phyloP scores from a whole-genome alignment of 1,139 yeast species.

The Sugiyamaella castrensis region DNA sequence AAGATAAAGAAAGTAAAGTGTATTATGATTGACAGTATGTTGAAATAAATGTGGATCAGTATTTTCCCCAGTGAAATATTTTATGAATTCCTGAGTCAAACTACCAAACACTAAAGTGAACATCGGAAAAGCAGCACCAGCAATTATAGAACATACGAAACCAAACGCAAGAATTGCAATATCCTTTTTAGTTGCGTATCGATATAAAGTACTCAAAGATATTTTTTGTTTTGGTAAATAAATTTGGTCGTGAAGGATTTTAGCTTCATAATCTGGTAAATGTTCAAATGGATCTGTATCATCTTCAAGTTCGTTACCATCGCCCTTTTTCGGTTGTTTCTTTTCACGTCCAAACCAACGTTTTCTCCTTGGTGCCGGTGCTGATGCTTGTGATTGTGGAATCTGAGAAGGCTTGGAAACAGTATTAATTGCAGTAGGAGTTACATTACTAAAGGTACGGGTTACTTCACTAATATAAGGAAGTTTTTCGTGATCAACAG shows the following conservation, averaged over 20 bases:
- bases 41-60: slow-evolving; percentile 35
- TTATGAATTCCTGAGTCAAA: slow-evolving; percentile 39
- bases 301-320: neutral
- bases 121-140: slow-evolving; percentile 43
- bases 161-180: slow-evolving; percentile 31
- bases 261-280: slow-evolving; percentile 35
- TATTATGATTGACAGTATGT: slow-evolving; percentile 34
- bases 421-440: too few species aligned
- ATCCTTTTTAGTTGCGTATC: slow-evolving; percentile 38
- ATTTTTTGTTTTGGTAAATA: slow-evolving; percentile 28
- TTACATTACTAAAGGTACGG: too few species aligned
- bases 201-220: slow-evolving; percentile 35
- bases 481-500: too few species aligned
- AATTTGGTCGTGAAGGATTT: slow-evolving; percentile 36
- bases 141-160: slow-evolving; percentile 33
- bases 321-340: neutral
- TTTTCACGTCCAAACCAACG: neutral
- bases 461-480: too few species aligned
- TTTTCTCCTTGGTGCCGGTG: neutral
- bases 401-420: too few species aligned
- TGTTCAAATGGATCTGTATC: slow-evolving; percentile 23
- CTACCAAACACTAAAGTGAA: slow-evolving; percentile 42
- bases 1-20: slow-evolving; percentile 40
- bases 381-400: neutral
- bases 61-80: slow-evolving; percentile 32